phyloP scores from a whole-genome alignment of 2,329 filamentous ascomycete genomes.

The Orbilia quercus region DNA sequence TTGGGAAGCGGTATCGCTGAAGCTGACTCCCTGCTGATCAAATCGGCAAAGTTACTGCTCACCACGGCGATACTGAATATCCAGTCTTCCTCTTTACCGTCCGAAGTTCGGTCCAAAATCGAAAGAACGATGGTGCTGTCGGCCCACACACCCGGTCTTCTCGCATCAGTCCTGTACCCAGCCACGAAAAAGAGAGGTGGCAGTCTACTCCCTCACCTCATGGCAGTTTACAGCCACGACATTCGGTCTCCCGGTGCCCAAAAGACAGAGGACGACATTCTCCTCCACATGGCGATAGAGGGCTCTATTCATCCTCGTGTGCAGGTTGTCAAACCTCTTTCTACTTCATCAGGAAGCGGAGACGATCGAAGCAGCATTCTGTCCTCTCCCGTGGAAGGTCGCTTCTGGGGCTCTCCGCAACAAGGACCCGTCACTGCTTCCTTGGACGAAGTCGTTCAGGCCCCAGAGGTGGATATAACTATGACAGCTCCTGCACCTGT shows the following conservation, averaged over 20 bases:
- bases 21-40: conserved; percentile 25
- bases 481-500: conserved; percentile 9
- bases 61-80: conserved; percentile 55
- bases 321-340: conserved; percentile 48
- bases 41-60: conserved; percentile 55
- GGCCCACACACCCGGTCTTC: conserved; percentile 56
- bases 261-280: conserved; percentile 4
- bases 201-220: conserved; percentile 58
- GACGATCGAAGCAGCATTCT: conserved; percentile 33
- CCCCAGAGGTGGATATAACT: conserved; percentile 21
- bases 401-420: conserved; percentile 34
- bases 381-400: conserved; percentile 23
- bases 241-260: neutral
- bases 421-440: neutral
- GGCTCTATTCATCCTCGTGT: conserved; percentile 38
- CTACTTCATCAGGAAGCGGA: neutral
- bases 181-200: conserved; percentile 34
- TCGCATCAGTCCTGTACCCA: conserved; percentile 59
- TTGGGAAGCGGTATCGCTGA: neutral
- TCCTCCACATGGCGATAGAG: conserved; percentile 50
- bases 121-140: conserved; percentile 59
- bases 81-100: conserved; percentile 51
- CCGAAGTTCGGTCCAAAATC: conserved; percentile 58
- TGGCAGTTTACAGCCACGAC: conserved; percentile 35
- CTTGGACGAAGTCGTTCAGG: conserved; percentile 25